Evolutionary conservation across 2,329 filamentous ascomycete species (phyloP).

Genomic region (Aspergillus proliferans): DNA sequence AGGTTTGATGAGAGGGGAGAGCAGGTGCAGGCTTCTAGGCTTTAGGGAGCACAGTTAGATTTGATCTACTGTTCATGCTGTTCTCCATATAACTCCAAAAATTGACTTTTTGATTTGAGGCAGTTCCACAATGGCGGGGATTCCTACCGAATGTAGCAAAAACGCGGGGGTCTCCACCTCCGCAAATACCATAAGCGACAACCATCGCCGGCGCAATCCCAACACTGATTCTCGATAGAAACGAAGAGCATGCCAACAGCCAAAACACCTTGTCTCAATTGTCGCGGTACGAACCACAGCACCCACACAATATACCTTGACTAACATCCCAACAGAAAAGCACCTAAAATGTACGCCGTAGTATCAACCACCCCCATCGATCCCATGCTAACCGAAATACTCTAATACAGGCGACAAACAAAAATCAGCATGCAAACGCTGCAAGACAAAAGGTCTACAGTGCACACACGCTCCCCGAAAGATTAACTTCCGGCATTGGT

Average conservation of each 20-base stretch:
- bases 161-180: too few relatives aligned
- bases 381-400: not conserved
- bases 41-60: too few relatives aligned
- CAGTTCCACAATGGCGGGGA: too few relatives aligned
- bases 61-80: too few relatives aligned
- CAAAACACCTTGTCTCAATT: slow-evolving; percentile 7
- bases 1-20: slow-evolving; percentile 30
- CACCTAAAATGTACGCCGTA: not conserved
- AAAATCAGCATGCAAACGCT: slow-evolving; percentile 10
- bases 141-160: too few relatives aligned
- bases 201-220: too few relatives aligned
- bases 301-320: not conserved
- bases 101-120: too few relatives aligned
- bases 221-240: too few relatives aligned
- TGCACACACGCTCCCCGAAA: slow-evolving; percentile 9
- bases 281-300: slow-evolving; percentile 4
- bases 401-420: slow-evolving; percentile 9
- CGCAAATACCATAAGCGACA: too few relatives aligned
- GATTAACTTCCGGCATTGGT: slow-evolving; percentile 13
- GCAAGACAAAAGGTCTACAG: slow-evolving; percentile 8
- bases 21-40: not conserved
- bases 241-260: too few relatives aligned
- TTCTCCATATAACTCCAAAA: too few relatives aligned
- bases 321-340: not conserved
- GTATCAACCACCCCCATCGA: not conserved